Evolutionary conservation across 2,329 filamentous ascomycete species (phyloP).

Genomic region (Neofusicoccum sp.): DNA sequence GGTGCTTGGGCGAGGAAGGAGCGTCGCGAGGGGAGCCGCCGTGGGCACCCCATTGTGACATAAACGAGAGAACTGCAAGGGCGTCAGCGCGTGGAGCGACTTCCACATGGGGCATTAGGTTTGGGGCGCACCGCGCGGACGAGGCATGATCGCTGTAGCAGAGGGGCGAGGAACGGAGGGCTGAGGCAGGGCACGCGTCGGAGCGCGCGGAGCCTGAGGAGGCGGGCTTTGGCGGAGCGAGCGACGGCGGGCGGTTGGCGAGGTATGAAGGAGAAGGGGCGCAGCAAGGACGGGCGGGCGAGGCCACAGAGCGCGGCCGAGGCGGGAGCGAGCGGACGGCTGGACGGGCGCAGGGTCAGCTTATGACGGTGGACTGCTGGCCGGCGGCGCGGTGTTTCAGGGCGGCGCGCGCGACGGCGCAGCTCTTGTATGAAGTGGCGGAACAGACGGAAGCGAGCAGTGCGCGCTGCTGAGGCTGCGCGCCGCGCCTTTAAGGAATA

Average conservation of each 20-base stretch:
- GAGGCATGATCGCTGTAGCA: constrained; percentile 32
- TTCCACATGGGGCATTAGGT: constrained; percentile 5
- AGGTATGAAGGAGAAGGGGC: constrained; percentile 12
- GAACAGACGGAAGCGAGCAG: constrained; percentile 12
- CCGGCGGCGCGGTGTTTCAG: constrained; percentile 10
- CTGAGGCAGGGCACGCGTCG: constrained; percentile 7
- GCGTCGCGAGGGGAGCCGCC: constrained; percentile 31
- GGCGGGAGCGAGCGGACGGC: background rate
- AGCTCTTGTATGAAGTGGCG: background rate
- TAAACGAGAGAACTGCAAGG: constrained; percentile 77
- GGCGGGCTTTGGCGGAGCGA: background rate
- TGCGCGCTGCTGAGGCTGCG: background rate
- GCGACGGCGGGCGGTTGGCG: background rate
- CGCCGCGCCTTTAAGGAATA: constrained; percentile 15
- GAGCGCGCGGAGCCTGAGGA: constrained; percentile 2
- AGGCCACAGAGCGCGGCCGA: background rate
- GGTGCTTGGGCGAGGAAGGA: constrained; percentile 26
- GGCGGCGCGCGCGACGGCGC: constrained; percentile 8
- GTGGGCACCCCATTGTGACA: constrained; percentile 71
- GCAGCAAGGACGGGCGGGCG: background rate
- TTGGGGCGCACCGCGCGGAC: constrained; percentile 28
- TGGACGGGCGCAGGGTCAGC: constrained; percentile 5
- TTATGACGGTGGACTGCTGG: constrained; percentile 15
- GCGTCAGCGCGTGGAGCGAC: constrained; percentile 21
- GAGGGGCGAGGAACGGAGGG: background rate